phyloP scores from a whole-genome alignment of 83 land plant genomes.

The Diphasiastrum complanatum region DNA sequence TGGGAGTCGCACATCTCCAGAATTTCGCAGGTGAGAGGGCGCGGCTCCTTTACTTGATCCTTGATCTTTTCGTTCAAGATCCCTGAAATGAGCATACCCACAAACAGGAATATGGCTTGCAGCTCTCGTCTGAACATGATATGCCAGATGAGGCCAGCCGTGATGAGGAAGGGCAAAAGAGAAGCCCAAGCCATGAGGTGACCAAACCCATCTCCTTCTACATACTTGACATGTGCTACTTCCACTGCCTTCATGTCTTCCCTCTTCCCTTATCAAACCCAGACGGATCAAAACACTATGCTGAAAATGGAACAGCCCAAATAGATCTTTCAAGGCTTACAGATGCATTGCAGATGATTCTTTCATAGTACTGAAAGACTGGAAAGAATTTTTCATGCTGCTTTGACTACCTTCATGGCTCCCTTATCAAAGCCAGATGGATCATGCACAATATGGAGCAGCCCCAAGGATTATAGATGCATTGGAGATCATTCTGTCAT shows the following conservation, averaged over 20 bases:
- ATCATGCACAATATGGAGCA: too few relatives aligned
- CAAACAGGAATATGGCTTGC: constrained; percentile 67
- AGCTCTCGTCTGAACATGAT: constrained; percentile 87
- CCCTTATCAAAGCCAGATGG: too few relatives aligned
- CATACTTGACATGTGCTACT: constrained; percentile 81
- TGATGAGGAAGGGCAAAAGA: constrained; percentile 83
- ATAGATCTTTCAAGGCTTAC: too few relatives aligned
- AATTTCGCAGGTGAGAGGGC: constrained; percentile 62
- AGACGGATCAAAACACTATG: too few relatives aligned
- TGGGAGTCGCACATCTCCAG: constrained; percentile 89
- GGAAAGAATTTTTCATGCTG: too few relatives aligned
- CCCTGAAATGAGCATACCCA: constrained; percentile 71
- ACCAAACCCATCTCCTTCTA: constrained; percentile 64
- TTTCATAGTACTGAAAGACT: too few relatives aligned
- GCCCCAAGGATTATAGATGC: too few relatives aligned
- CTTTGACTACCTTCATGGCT: too few relatives aligned
- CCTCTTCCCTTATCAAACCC: too few relatives aligned
- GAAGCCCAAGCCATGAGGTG: constrained; percentile 88
- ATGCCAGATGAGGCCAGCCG: constrained; percentile 81
- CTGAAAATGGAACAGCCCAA: too few relatives aligned
- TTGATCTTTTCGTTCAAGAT: constrained; percentile 67
- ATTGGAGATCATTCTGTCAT: too few relatives aligned
- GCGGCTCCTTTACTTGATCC: constrained; percentile 62
- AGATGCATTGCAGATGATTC: too few relatives aligned
- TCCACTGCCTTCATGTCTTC: constrained; percentile 80